Base-by-base conservation (phyloP, 441 rosid genomes). In the Flueggea neowawraea region DNA sequence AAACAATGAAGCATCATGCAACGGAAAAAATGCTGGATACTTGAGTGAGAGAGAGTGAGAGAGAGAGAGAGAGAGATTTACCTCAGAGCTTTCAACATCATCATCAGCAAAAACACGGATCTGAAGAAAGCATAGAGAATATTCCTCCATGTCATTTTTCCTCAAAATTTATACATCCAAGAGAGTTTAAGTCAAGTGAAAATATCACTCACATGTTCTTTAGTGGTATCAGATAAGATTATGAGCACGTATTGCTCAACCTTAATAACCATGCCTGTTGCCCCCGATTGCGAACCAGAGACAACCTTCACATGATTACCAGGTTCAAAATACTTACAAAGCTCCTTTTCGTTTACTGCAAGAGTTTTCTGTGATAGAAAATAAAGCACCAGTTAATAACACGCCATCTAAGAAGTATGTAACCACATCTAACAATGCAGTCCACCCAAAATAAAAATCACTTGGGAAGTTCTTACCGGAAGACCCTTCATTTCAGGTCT, bases 241-340 rank as follows among this genome's bases (percentile, higher is more conserved):
- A 91, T 85, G 65, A 95, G 96, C 61, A 90, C 92, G 74, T 95
- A 97, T 67, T 92, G 97, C 61, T 92, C 98, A 72, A 90, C 99
- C 84, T 92, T 92, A 61, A 95, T 82, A 67, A 95, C 97, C 99
- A 95, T 95, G 63, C 98, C 99, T 13, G 99, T 90, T 11, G 97
- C 87, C 78, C 98, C 99, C 80, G 78, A 88, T 56, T 95, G 96
- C 22, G 96, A 79, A 71, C 99, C 99, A 44, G 91, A 79, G 55
- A 95, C 95, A 73, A 95, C 91, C 80, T 95, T 92, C 65, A 92
- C 99, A 65, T 90, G 98, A 75, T 95, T 95, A 64, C 99, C 99
- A 53, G 97, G 96, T 78, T 95, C 97, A 52, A 95, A 92, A 70
- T 86, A 92, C 78, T 95, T 95, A 80, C 96, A 95, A 15, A 92